A percentile compares a stretch with the other conserved stretches of the same genome.
phyloP scores from a whole-genome alignment of 2,329 filamentous ascomycete species.

The Ceratocystis colombiana region DNA sequence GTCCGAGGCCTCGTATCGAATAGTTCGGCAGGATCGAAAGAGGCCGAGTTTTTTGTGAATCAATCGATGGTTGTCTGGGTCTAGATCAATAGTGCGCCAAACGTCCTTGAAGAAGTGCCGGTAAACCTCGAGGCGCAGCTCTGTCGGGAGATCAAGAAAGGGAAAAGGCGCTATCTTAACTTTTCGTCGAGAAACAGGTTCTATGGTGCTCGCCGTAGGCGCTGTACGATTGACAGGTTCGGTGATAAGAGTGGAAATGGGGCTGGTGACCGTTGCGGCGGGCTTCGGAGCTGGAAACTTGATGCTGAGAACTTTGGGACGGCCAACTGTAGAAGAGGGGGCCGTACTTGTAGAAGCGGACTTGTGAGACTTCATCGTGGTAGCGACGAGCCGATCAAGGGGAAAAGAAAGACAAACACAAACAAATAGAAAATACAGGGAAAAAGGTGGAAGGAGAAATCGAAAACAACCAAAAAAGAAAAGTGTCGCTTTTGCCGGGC shows the following conservation, averaged over 20 bases:
- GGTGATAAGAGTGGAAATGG: not conserved
- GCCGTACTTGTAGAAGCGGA: not conserved
- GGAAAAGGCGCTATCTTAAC: conserved; percentile 42
- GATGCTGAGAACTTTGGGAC: conserved; percentile 14
- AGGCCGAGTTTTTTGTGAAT: conserved; percentile 51
- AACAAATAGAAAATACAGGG: not conserved
- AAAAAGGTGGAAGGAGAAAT: not conserved
- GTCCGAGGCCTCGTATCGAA: conserved; percentile 54
- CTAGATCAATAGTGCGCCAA: conserved; percentile 53
- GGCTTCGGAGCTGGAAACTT: conserved; percentile 2
- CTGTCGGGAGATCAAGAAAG: conserved; percentile 58
- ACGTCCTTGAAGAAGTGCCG: conserved; percentile 48
- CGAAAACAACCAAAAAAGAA: no score
- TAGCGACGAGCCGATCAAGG: not conserved
- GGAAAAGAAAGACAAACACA: not conserved
- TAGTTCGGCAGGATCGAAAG: conserved; percentile 49
- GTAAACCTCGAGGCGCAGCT: conserved; percentile 62
- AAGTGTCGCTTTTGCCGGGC: no score
- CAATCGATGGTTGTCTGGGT: conserved; percentile 53
- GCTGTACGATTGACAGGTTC: not conserved
- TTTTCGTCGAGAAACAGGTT: conserved; percentile 28
- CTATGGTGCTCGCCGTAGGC: not conserved
- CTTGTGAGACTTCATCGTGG: not conserved
- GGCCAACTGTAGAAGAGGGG: not conserved
- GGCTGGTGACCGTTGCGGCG: not conserved